Base-by-base conservation (phyloP, 441 rosid genomes). In the Omphalea diandra region DNA sequence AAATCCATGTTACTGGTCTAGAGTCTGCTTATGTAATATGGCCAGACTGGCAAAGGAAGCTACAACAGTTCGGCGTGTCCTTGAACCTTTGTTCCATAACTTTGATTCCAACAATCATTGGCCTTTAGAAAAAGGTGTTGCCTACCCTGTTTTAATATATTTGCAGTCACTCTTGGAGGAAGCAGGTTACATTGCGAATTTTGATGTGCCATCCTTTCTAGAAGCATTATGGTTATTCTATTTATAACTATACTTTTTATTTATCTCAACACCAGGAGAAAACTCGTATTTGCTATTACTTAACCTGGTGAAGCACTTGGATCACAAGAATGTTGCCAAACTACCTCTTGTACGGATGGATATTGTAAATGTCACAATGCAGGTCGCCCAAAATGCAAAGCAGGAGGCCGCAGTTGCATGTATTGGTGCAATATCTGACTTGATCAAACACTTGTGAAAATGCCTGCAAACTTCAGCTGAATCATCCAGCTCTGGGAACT, bases 251-350 rank as follows among this genome's bases (percentile, higher is more conserved):
- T 35, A 68, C 66, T 74, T 75, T 53, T 64, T 46, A 36, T 58
- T 63, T 33, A 5, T 67, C 58, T 56, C 40, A 63, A 47, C 68
- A 20, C 53, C 87, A 92, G 99, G 97, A 64, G 96, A 84, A 17
- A 89, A 86, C 75, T 86, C 91, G 27, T 90, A 95, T 80, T 78
- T 83, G 67, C 74, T 92, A 73, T 77, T 92, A 67, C 85, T 93
- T 52, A 78, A 82, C 75, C 75, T 95, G 90, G 79, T 92, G 83
- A 92, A 95, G 90, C 97, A 95, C 86, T 80, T 95, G 90, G 99
- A 92, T 85, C 93, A 92, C 82, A 90, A 83, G 80, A 85, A 81
- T 80, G 86, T 92, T 66, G 74, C 80, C 53, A 90, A 87, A 75
- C 88, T 86, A 74, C 90, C 86, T 44, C 76, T 49, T 72, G 53